phyloP scores from a whole-genome alignment of 176 grass and related monocot genomes.

The Carex littledalei region DNA sequence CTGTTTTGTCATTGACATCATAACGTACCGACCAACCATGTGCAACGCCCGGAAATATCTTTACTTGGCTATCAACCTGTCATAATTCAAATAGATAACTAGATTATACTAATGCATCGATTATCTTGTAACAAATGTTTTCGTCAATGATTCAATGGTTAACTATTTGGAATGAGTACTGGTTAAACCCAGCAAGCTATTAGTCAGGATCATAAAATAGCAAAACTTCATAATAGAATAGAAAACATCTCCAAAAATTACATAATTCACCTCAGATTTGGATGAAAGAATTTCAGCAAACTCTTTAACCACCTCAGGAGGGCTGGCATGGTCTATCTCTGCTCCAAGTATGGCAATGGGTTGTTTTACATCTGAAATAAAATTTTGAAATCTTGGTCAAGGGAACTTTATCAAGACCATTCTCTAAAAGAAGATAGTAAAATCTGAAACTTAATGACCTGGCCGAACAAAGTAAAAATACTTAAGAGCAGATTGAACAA shows the following conservation, averaged over 20 bases:
- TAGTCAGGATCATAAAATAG: neutral
- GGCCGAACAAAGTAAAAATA: neutral
- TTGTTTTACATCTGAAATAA: slow-evolving; percentile 33
- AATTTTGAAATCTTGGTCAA: slow-evolving; percentile 3
- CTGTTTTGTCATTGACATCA: slow-evolving; percentile 2
- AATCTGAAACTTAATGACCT: neutral
- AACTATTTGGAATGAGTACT: neutral
- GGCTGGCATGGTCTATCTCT: slow-evolving; percentile 21
- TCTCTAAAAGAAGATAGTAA: neutral
- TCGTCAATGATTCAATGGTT: neutral
- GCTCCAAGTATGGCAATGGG: slow-evolving; percentile 40
- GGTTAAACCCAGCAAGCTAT: neutral
- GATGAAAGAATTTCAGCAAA: slow-evolving; percentile 28
- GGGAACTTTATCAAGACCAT: neutral
- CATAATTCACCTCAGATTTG: slow-evolving; percentile 26
- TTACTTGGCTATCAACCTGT: slow-evolving; percentile 21
- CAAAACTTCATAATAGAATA: neutral
- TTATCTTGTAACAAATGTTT: neutral
- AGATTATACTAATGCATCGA: neutral
- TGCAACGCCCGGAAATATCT: slow-evolving; percentile 31
- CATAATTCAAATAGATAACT: neutral
- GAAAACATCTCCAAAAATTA: no score
- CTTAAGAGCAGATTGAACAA: neutral
- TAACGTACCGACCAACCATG: slow-evolving; percentile 30
- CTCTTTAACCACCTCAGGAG: slow-evolving; percentile 36